Percentiles rank a stretch among this genome's conserved stretches.
Conservation (phyloP, 495 filamentous ascomycete genomes). For the Neurospora sp. region DNA sequence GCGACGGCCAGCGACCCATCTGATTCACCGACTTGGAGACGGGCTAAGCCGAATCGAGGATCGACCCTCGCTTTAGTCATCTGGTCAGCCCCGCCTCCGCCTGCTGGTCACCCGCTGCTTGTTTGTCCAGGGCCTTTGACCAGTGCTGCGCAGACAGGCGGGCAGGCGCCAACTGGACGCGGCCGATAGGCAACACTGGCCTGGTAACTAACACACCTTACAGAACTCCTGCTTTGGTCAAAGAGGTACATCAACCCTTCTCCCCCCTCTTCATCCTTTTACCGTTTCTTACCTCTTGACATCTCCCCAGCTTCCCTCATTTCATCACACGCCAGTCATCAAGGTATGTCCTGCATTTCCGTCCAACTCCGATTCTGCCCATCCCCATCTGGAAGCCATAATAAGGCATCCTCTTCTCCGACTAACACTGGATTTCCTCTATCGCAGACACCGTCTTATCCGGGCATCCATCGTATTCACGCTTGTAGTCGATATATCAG, state of each 20-base stretch:
- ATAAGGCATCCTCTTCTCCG: not conserved
- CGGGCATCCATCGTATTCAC: not conserved
- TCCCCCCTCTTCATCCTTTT: not conserved
- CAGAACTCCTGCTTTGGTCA: not conserved
- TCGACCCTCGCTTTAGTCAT: conserved; percentile 15
- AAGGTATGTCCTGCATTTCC: not conserved
- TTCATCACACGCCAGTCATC: not conserved
- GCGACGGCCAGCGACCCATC: conserved; percentile 9
- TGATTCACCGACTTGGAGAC: conserved; percentile 15
- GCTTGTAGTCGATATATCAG: not conserved
- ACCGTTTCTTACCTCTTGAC: not conserved
- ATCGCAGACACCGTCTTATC: not conserved
- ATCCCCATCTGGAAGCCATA: not conserved
- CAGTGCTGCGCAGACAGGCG: not conserved
- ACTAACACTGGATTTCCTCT: not conserved
- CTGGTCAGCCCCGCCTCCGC: conserved; percentile 21
- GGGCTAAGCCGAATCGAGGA: conserved; percentile 6
- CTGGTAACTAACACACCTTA: not conserved
- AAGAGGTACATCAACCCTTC: conserved; percentile 1
- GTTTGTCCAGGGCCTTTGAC: not conserved
- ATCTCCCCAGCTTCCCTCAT: not conserved
- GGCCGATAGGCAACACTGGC: not conserved
- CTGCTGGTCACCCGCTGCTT: not conserved
- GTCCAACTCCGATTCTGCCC: not conserved
- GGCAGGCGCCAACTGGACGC: not conserved